Percentiles rank a stretch among this genome's conserved stretches.
These are phyloP conservation scores for Eucalyptus brandiana DNA, from an alignment of 345 rosid species.

Conservation along the genomic window DNA sequence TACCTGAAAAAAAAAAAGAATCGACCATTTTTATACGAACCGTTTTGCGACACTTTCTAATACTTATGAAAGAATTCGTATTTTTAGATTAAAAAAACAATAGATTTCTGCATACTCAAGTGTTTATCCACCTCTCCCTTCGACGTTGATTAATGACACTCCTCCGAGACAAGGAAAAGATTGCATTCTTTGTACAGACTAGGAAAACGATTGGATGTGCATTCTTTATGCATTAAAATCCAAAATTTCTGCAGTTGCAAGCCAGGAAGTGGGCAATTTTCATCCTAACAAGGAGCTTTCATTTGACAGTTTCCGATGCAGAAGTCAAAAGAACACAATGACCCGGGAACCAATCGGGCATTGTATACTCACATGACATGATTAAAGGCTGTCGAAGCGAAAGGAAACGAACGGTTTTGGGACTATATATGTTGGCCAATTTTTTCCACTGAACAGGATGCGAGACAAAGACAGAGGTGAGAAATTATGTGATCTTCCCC, in stretches of 20 bases:
- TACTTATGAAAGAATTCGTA: not conserved
- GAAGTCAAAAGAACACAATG: not conserved
- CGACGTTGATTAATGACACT: not conserved
- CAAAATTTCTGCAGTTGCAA: not conserved
- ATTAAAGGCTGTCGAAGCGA: not conserved
- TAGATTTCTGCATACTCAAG: not conserved
- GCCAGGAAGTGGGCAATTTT: not conserved
- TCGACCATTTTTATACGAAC: not conserved
- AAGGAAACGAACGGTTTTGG: not conserved
- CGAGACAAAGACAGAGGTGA: not conserved
- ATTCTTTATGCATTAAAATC: not conserved
- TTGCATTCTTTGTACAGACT: not conserved
- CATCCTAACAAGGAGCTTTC: not conserved
- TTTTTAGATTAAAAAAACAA: not conserved
- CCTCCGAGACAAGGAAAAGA: not conserved
- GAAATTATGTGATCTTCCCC: not conserved
- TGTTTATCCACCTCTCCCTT: not conserved
- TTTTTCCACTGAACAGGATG: not conserved
- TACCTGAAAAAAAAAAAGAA: not conserved
- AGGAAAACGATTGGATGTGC: not conserved
- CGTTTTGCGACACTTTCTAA: not conserved
- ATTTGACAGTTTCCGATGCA: not conserved
- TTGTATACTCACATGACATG: not conserved
- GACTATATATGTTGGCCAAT: not conserved
- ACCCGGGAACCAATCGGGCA: not conserved